Conservation (phyloP, 352 stramenopile genomes). For the Paralagenidium karlingii region DNA sequence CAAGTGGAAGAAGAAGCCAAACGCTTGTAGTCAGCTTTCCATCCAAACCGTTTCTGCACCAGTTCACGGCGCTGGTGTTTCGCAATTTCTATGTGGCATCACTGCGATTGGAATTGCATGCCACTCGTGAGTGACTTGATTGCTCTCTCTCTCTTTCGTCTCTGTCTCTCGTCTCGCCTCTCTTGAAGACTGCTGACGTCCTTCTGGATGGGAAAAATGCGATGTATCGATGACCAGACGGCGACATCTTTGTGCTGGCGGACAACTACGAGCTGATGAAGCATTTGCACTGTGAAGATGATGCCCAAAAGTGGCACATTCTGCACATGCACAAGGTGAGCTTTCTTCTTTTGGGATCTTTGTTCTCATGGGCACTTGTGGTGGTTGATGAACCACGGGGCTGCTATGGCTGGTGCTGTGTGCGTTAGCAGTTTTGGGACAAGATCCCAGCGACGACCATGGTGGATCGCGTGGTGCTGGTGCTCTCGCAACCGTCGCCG, state of each 20-base stretch:
- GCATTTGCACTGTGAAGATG: slow-evolving; percentile 43
- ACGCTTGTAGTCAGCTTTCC: too few species aligned
- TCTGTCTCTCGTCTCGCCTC: neutral
- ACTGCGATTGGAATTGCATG: slow-evolving; percentile 37
- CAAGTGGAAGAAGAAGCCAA: too few species aligned
- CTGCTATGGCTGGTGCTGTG: too few species aligned
- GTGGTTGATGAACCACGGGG: too few species aligned
- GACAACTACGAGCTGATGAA: slow-evolving; percentile 33
- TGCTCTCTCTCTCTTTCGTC: too few species aligned
- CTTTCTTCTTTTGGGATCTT: too few species aligned
- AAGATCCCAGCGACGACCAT: too few species aligned
- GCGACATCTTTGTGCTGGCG: slow-evolving; percentile 22
- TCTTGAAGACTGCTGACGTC: neutral
- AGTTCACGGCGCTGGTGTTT: slow-evolving; percentile 27
- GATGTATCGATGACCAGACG: slow-evolving; percentile 31
- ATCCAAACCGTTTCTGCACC: too few species aligned
- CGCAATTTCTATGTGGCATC: slow-evolving; percentile 57
- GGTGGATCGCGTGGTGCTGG: too few species aligned
- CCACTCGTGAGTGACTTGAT: too few species aligned
- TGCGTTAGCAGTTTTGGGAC: too few species aligned
- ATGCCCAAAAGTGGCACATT: slow-evolving; percentile 57
- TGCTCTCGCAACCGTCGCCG: slow-evolving; percentile 39
- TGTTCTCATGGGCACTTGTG: too few species aligned
- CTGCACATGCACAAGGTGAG: slow-evolving; percentile 37
- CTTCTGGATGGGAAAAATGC: neutral